Evolutionary conservation across 2,329 filamentous ascomycete genomes (phyloP).

Genomic region (Cladophialophora bantiana): DNA sequence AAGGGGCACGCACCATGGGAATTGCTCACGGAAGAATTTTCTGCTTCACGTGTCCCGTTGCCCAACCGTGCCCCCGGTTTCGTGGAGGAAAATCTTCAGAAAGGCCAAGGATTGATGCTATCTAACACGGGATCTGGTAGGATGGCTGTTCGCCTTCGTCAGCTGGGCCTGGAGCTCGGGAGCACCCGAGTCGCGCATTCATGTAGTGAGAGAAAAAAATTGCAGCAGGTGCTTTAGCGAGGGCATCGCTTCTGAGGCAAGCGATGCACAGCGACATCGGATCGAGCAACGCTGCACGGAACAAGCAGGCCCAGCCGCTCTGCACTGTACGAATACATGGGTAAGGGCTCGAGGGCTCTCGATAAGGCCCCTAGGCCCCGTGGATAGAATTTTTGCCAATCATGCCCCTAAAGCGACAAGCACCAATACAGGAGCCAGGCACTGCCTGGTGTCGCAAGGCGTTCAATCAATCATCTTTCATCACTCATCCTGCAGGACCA

Average conservation of each 20-base stretch:
- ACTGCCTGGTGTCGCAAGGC: too few species aligned
- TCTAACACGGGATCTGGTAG: neutral
- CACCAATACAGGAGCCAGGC: too few species aligned
- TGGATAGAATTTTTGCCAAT: constrained; percentile 1
- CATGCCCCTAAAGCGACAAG: too few species aligned
- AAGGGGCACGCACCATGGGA: neutral
- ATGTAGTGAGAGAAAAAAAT: neutral
- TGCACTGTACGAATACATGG: neutral
- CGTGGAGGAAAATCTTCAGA: neutral
- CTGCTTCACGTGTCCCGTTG: constrained; percentile 14
- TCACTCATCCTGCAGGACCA: neutral
- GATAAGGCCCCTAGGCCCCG: neutral
- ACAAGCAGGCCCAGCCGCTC: constrained; percentile 8
- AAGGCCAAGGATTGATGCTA: neutral
- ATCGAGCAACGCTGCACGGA: constrained; percentile 1
- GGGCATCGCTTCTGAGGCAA: constrained; percentile 20
- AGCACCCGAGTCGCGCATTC: neutral
- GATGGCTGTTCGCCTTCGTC: neutral
- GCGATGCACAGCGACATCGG: constrained; percentile 32
- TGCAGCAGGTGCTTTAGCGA: neutral
- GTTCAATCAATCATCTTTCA: neutral
- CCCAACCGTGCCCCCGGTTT: constrained; percentile 1
- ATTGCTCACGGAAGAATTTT: constrained; percentile 4
- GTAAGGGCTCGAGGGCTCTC: neutral
- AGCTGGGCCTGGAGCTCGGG: neutral